A percentile compares a stretch with the other conserved stretches of the same genome.
Evolutionary conservation across 2,329 filamentous ascomycete species (phyloP).

Genomic region (Aspergillus alliaceus): DNA sequence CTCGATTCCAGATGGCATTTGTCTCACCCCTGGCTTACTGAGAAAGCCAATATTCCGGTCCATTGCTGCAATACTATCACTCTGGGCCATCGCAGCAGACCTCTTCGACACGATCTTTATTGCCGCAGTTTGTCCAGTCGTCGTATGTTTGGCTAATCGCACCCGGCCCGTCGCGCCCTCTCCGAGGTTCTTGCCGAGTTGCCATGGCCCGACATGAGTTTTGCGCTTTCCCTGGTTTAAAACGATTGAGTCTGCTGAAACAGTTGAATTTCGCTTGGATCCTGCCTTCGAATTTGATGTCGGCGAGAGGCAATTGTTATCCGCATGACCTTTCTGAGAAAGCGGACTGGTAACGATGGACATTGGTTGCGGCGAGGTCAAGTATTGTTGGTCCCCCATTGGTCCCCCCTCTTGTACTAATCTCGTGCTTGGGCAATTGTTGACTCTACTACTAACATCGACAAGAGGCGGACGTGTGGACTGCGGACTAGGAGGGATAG

Average conservation of each 20-base stretch:
- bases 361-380: conserved; percentile 28
- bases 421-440: conserved; percentile 37
- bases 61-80: conserved; percentile 80
- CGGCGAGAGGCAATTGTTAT: conserved; percentile 56
- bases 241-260: conserved; percentile 58
- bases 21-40: conserved; percentile 60
- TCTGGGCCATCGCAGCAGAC: conserved; percentile 75
- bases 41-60: conserved; percentile 67
- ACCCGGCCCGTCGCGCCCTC: conserved; percentile 89
- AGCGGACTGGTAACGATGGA: conserved; percentile 26
- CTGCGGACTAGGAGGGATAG: conserved; percentile 9
- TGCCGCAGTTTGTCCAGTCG: conserved; percentile 78
- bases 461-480: conserved; percentile 43
- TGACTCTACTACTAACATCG: conserved; percentile 52
- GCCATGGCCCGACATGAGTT: conserved; percentile 90
- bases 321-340: conserved; percentile 31
- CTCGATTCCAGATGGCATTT: conserved; percentile 85
- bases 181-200: conserved; percentile 83
- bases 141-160: conserved; percentile 75
- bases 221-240: conserved; percentile 58
- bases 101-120: conserved; percentile 94
- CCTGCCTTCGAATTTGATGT: conserved; percentile 49
- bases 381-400: conserved; percentile 14
- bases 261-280: conserved; percentile 52
- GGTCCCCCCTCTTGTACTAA: conserved; percentile 11